Percentiles rank a stretch among this genome's conserved stretches.
These are phyloP conservation scores for Singerocomus rubriflavus DNA, from an alignment of 1,284 basidiomycete genomes.

Conservation along the genomic window DNA sequence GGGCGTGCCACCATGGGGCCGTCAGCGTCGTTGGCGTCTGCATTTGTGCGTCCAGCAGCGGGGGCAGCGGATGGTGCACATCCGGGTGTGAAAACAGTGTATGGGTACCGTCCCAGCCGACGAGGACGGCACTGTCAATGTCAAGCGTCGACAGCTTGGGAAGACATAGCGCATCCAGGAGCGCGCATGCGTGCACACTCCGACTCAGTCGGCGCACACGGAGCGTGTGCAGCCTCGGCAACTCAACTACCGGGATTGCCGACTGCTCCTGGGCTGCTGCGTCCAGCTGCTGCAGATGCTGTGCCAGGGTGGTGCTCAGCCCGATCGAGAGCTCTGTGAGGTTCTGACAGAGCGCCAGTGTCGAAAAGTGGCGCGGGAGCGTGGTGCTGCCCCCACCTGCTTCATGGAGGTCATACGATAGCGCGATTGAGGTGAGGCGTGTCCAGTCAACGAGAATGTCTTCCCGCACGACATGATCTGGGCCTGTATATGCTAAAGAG, in stretches of 20 bases:
- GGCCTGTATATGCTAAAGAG: slow-evolving; percentile 27
- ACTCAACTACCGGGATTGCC: slow-evolving; percentile 11
- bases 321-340: slow-evolving; percentile 26
- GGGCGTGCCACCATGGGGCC: slow-evolving; percentile 21
- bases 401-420: slow-evolving; percentile 28
- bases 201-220: slow-evolving; percentile 24
- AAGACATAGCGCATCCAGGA: slow-evolving; percentile 21
- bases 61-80: not conserved
- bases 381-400: slow-evolving; percentile 27
- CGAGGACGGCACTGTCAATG: slow-evolving; percentile 25
- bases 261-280: slow-evolving; percentile 12
- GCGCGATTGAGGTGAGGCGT: slow-evolving; percentile 24
- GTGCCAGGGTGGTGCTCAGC: slow-evolving; percentile 13
- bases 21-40: not conserved
- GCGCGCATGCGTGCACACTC: slow-evolving; percentile 14
- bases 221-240: slow-evolving; percentile 23
- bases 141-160: slow-evolving; percentile 22
- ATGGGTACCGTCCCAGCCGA: slow-evolving; percentile 15
- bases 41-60: not conserved
- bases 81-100: slow-evolving; percentile 11
- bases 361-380: slow-evolving; percentile 21
- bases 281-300: slow-evolving; percentile 16
- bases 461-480: slow-evolving; percentile 22
- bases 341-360: slow-evolving; percentile 16
- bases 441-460: slow-evolving; percentile 24